Evolutionary conservation across 768 basidiomycete genomes (phyloP).

Genomic region (Pleurotus giganteus): DNA sequence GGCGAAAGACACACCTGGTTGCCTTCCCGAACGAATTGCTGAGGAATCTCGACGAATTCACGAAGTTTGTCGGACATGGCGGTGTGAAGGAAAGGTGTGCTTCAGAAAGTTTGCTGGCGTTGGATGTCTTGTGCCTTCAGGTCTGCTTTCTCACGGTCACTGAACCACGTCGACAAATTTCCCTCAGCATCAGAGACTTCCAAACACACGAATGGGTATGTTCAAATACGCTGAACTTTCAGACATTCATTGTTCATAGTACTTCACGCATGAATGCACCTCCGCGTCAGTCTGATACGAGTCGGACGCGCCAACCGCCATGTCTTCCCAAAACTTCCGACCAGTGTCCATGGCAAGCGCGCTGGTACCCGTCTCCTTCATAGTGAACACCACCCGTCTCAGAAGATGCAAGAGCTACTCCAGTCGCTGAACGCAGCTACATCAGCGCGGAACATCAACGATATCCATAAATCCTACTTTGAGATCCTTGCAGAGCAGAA

Average conservation of each 20-base stretch:
- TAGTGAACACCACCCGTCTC: slow-evolving; percentile 6
- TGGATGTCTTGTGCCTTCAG: slow-evolving; percentile 14
- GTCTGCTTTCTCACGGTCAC: slow-evolving; percentile 33
- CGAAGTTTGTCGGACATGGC: slow-evolving; percentile 87
- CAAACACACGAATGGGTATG: background rate
- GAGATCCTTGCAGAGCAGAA: slow-evolving; percentile 27
- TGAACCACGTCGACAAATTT: slow-evolving; percentile 23
- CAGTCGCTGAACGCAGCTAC: slow-evolving; percentile 18
- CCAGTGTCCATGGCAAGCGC: slow-evolving; percentile 3
- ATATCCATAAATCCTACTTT: slow-evolving; percentile 36
- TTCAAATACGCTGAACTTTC: slow-evolving; percentile 12
- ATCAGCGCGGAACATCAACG: slow-evolving; percentile 22
- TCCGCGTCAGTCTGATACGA: slow-evolving; percentile 41
- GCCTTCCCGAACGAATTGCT: slow-evolving; percentile 90
- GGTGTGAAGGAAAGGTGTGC: slow-evolving; percentile 22
- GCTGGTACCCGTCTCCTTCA: slow-evolving; percentile 16
- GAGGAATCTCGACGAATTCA: slow-evolving; percentile 89
- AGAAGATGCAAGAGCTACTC: slow-evolving; percentile 16
- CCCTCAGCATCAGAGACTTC: background rate
- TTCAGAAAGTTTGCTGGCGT: slow-evolving; percentile 30
- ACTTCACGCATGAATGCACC: slow-evolving; percentile 63
- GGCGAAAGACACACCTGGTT: slow-evolving; percentile 66
- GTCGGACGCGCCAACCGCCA: slow-evolving; percentile 24
- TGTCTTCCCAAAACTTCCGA: slow-evolving; percentile 15
- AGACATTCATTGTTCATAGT: slow-evolving; percentile 16